Conservation (phyloP, 805 yeast genomes). For the Candida maesae region DNA sequence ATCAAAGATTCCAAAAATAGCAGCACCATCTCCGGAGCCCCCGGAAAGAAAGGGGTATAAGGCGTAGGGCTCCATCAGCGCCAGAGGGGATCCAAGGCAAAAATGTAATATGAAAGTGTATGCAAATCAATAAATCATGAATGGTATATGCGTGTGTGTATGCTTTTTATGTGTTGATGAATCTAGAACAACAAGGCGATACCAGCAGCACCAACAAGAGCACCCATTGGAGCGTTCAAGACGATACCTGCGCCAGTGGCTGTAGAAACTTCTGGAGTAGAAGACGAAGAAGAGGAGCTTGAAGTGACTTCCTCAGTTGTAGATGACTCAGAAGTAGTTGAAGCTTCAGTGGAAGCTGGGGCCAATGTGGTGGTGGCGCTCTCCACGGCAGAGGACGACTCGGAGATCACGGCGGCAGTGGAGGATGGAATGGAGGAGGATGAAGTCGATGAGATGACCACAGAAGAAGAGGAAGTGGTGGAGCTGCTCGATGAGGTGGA, state of each 20-base stretch:
- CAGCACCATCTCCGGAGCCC: no score
- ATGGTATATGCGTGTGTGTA: not conserved
- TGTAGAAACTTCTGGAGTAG: slow-evolving; percentile 7
- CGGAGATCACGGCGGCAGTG: slow-evolving; percentile 8
- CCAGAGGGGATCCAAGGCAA: not conserved
- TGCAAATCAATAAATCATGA: not conserved
- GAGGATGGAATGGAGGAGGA: slow-evolving; percentile 23
- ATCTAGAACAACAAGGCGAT: slow-evolving; percentile 24
- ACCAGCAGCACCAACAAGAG: slow-evolving; percentile 37
- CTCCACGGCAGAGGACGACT: not conserved
- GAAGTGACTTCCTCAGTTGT: slow-evolving; percentile 3
- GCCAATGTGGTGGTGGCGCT: slow-evolving; percentile 14
- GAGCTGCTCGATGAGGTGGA: slow-evolving; percentile 7
- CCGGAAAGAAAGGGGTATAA: not conserved
- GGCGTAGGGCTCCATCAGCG: no score
- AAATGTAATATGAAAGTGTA: not conserved
- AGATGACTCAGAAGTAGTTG: slow-evolving; percentile 22
- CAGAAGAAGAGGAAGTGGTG: slow-evolving; percentile 24
- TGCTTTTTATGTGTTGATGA: not conserved
- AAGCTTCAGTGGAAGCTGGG: slow-evolving; percentile 14
- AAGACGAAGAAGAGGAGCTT: slow-evolving; percentile 17
- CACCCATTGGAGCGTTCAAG: slow-evolving; percentile 37
- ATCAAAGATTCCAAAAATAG: no score
- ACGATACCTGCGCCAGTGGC: slow-evolving; percentile 28
- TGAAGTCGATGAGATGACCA: slow-evolving; percentile 9